phyloP scores from a whole-genome alignment of 106 monocot genomes.

The Alisma plantagoaquatica region DNA sequence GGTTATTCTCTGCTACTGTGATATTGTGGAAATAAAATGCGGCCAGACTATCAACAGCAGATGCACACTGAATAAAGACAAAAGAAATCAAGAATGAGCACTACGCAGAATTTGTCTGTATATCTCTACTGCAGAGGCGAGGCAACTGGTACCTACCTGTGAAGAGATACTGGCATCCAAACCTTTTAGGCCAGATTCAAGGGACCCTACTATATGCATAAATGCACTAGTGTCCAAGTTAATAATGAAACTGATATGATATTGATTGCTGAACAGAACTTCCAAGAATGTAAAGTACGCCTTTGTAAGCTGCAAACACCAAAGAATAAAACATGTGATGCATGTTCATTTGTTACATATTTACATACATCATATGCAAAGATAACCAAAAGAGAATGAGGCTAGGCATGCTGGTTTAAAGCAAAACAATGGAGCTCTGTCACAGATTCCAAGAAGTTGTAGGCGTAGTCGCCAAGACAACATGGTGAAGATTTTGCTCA shows the following conservation, averaged over 20 bases:
- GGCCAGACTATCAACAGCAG: constrained; percentile 86
- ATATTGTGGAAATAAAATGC: constrained; percentile 93
- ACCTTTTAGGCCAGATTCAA: constrained; percentile 95
- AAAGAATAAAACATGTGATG: background rate
- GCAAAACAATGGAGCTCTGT: no score
- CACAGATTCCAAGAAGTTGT: no score
- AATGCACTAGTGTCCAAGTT: constrained; percentile 76
- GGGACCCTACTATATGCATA: constrained; percentile 85
- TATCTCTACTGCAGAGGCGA: no score
- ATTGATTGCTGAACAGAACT: constrained; percentile 77
- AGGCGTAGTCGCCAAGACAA: no score
- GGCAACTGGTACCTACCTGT: constrained; percentile 62
- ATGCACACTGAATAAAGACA: constrained; percentile 60
- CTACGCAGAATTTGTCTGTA: no score
- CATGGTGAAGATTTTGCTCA: no score
- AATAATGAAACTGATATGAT: constrained; percentile 72
- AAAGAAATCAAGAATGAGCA: no score
- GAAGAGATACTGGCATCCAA: constrained; percentile 82
- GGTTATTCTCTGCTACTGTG: constrained; percentile 52
- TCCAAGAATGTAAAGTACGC: constrained; percentile 89
- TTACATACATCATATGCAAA: no score
- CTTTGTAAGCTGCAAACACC: constrained; percentile 58
- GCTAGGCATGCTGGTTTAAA: no score
- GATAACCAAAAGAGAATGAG: no score
- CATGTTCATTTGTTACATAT: no score